Evolutionary conservation across 805 yeast genomes (phyloP).

Genomic region (Babjeviella inositovora): DNA sequence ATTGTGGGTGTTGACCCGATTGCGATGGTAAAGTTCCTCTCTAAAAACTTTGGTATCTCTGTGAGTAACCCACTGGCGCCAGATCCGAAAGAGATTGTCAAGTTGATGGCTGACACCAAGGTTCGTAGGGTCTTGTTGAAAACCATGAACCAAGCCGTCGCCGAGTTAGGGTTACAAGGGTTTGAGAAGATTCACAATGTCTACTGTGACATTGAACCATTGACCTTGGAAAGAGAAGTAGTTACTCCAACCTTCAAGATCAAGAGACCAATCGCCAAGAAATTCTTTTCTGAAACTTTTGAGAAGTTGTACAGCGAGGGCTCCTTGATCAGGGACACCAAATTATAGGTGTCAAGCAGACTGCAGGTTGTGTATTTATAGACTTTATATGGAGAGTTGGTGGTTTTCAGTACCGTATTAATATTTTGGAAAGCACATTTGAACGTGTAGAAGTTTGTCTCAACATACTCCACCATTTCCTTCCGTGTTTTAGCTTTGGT

Average conservation of each 20-base stretch:
- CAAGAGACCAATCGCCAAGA: slow-evolving; percentile 21
- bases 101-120: slow-evolving; percentile 6
- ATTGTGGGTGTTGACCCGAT: slow-evolving; percentile 43
- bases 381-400: too few relatives aligned
- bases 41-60: slow-evolving; percentile 10
- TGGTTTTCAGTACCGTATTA: too few relatives aligned
- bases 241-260: slow-evolving; percentile 52
- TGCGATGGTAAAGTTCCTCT: slow-evolving; percentile 6
- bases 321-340: too few relatives aligned
- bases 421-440: too few relatives aligned
- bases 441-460: too few relatives aligned
- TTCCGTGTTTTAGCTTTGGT: too few relatives aligned
- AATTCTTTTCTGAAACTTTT: slow-evolving; percentile 8
- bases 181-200: slow-evolving; percentile 49
- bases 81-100: slow-evolving; percentile 11
- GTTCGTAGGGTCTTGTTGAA: slow-evolving; percentile 14
- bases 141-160: slow-evolving; percentile 17
- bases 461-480: too few relatives aligned
- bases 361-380: too few relatives aligned
- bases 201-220: slow-evolving; percentile 36
- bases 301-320: slow-evolving; percentile 10
- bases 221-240: slow-evolving; percentile 41
- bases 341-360: too few relatives aligned
- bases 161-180: slow-evolving; percentile 28
- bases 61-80: slow-evolving; percentile 10